Conservation (phyloP, 2,329 filamentous ascomycete genomes). For the Tricladium varicosporioides region DNA sequence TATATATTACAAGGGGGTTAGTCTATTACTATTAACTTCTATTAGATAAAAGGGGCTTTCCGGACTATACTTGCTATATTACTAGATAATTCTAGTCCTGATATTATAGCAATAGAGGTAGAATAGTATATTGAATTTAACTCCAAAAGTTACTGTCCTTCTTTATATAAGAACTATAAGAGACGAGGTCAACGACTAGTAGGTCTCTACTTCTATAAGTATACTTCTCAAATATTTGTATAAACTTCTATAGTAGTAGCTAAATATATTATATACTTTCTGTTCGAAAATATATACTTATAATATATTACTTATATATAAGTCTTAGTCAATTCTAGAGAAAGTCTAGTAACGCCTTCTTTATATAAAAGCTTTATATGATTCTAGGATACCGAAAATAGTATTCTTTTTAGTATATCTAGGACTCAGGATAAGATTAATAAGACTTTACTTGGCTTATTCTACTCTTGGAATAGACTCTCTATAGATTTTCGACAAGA, state of each 20-base stretch:
- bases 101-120: conserved; percentile 1
- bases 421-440: conserved; percentile 9
- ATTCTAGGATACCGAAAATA: conserved; percentile 3
- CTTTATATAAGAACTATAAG: conserved; percentile 12
- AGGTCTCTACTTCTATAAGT: conserved; percentile 12
- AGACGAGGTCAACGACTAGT: conserved; percentile 4
- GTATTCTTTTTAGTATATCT: conserved; percentile 6
- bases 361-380: conserved; percentile 7
- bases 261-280: conserved; percentile 4
- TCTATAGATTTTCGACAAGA: not conserved
- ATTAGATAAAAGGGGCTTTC: conserved; percentile 10
- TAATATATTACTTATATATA: conserved; percentile 9
- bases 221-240: conserved; percentile 10
- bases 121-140: conserved; percentile 11
- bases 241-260: conserved; percentile 7
- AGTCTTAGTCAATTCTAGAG: conserved; percentile 5
- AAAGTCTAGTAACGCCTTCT: conserved; percentile 5
- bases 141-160: conserved; percentile 4
- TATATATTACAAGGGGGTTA: conserved; percentile 9
- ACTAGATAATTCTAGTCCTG: conserved; percentile 1
- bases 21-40: conserved; percentile 14
- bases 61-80: conserved; percentile 6
- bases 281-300: conserved; percentile 4
- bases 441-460: conserved; percentile 7
- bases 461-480: conserved; percentile 8